phyloP scores from a whole-genome alignment of 495 filamentous ascomycete species.

The Penicillium parvum region DNA sequence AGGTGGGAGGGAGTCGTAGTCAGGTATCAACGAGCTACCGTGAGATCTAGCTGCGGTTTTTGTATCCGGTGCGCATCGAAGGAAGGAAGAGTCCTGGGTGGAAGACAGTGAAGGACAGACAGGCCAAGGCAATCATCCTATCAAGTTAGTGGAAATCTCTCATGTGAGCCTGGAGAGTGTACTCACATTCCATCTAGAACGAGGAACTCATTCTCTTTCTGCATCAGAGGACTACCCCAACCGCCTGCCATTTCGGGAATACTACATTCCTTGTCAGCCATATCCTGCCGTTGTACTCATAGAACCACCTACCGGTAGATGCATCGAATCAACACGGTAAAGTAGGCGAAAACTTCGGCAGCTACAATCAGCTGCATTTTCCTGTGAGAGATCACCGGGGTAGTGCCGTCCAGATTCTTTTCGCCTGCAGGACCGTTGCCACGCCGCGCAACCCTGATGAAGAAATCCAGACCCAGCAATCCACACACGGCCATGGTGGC shows the following conservation, averaged over 20 bases:
- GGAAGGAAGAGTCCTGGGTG: slow-evolving; percentile 49
- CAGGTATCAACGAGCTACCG: no score
- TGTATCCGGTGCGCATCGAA: slow-evolving; percentile 34
- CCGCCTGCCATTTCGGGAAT: slow-evolving; percentile 65
- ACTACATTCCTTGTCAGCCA: slow-evolving; percentile 17
- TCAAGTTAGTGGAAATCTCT: neutral
- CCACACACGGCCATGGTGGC: slow-evolving; percentile 58
- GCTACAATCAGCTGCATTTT: slow-evolving; percentile 50
- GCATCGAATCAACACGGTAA: slow-evolving; percentile 60
- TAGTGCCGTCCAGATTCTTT: slow-evolving; percentile 20
- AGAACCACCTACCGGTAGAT: slow-evolving; percentile 52
- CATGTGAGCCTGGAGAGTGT: neutral
- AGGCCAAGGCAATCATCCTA: slow-evolving; percentile 49
- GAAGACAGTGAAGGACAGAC: slow-evolving; percentile 41
- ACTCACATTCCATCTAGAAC: slow-evolving; percentile 56
- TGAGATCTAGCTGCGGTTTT: slow-evolving; percentile 15
- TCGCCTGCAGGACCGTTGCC: slow-evolving; percentile 29
- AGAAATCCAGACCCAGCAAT: slow-evolving; percentile 46
- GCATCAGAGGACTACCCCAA: slow-evolving; percentile 65
- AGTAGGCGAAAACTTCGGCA: slow-evolving; percentile 52
- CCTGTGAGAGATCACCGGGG: slow-evolving; percentile 17
- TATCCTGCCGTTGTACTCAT: neutral
- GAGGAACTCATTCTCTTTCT: slow-evolving; percentile 59
- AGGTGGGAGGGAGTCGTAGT: neutral
- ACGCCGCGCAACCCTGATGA: slow-evolving; percentile 35